These are phyloP conservation scores for Volvariella volvacea DNA, from an alignment of 1,284 basidiomycete species.

Conservation along the genomic window DNA sequence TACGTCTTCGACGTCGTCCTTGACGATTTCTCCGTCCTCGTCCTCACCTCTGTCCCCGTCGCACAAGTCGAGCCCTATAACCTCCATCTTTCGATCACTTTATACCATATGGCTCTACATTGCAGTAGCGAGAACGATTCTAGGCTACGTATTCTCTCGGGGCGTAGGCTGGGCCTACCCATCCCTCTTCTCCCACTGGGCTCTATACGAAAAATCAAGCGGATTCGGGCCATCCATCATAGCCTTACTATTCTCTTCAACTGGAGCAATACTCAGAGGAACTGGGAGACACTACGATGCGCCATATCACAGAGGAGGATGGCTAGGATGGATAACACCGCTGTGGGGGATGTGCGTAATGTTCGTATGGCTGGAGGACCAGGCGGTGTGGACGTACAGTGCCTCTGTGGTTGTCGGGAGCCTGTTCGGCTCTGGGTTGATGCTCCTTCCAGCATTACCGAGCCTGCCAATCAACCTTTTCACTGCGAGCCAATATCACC, in stretches of 20 bases:
- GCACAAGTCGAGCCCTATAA: neutral
- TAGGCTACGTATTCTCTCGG: conserved; percentile 26
- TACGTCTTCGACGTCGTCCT: neutral
- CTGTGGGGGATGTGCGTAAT: conserved; percentile 9
- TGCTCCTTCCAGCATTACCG: too few relatives aligned
- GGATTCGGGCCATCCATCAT: conserved; percentile 29
- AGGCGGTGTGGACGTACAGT: conserved; percentile 31
- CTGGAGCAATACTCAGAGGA: conserved; percentile 4
- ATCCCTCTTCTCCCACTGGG: conserved; percentile 30
- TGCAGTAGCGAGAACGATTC: conserved; percentile 19
- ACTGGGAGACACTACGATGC: too few relatives aligned
- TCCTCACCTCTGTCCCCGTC: neutral
- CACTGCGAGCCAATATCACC: too few relatives aligned
- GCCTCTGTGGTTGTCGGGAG: conserved; percentile 18
- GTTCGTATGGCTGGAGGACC: conserved; percentile 22
- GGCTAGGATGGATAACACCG: too few relatives aligned
- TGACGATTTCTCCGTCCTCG: neutral
- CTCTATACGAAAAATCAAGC: conserved; percentile 29
- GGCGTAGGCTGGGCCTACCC: conserved; percentile 33
- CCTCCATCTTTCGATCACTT: neutral
- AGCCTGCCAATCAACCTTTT: too few relatives aligned
- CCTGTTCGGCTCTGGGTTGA: neutral
- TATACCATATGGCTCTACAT: conserved; percentile 15
- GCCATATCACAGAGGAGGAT: too few relatives aligned
- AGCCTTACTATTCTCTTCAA: conserved; percentile 15